Conservation (phyloP, 2,329 filamentous ascomycete species). For the Fusarium falciforme region DNA sequence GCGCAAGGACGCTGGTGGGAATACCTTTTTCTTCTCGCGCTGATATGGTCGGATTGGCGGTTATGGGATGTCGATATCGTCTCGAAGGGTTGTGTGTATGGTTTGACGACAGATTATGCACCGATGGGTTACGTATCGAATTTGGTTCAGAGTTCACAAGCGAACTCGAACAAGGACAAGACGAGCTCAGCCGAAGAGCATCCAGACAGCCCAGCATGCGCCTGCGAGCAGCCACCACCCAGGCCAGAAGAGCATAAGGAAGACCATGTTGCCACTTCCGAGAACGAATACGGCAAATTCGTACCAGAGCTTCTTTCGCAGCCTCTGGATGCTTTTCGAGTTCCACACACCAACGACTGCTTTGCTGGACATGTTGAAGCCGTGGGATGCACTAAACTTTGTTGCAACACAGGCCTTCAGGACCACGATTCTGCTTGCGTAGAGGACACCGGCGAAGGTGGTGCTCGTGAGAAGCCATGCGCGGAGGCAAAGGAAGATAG, state of each 20-base stretch:
- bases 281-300: constrained; percentile 65
- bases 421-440: constrained; percentile 42
- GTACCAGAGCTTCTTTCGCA: constrained; percentile 61
- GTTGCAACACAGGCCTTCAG: constrained; percentile 44
- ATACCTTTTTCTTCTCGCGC: constrained; percentile 86
- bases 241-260: constrained; percentile 67
- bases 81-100: constrained; percentile 7
- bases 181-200: constrained; percentile 48
- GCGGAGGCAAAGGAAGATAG: constrained; percentile 47
- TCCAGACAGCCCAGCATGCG: constrained; percentile 49
- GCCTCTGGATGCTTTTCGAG: constrained; percentile 47
- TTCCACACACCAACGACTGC: constrained; percentile 51
- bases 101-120: constrained; percentile 15
- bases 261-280: constrained; percentile 60
- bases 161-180: constrained; percentile 9
- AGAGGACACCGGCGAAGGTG: constrained; percentile 38
- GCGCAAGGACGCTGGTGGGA: constrained; percentile 86
- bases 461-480: constrained; percentile 46
- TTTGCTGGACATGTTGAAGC: constrained; percentile 44
- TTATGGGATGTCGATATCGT: constrained; percentile 3
- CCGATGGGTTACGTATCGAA: constrained; percentile 15
- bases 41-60: constrained; percentile 39
- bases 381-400: constrained; percentile 45
- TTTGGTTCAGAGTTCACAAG: constrained; percentile 15
- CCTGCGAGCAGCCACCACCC: constrained; percentile 63